These are phyloP conservation scores for Aspergillus funiculosus DNA, from an alignment of 495 filamentous ascomycete genomes.

Conservation along the genomic window DNA sequence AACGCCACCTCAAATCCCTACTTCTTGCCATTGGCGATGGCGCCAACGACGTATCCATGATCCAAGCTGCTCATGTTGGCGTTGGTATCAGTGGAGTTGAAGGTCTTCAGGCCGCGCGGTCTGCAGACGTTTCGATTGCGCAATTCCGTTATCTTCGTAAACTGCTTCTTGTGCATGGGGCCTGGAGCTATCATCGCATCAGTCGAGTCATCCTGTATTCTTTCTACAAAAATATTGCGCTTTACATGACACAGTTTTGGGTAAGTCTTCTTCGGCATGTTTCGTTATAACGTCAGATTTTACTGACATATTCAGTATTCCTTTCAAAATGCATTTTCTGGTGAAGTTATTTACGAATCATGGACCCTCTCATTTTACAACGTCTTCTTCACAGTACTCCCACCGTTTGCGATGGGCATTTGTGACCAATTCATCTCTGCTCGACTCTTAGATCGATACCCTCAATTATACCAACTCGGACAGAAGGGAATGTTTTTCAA, in stretches of 20 bases:
- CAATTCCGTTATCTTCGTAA: constrained; percentile 97
- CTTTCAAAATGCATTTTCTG: constrained; percentile 97
- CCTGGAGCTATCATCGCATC: constrained; percentile 97
- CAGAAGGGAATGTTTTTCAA: constrained; percentile 93
- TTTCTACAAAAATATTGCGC: constrained; percentile 98
- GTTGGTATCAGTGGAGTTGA: constrained; percentile 97
- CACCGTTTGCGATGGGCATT: constrained; percentile 91
- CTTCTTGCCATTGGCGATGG: constrained; percentile 95
- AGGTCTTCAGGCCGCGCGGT: constrained; percentile 96
- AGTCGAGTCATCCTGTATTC: constrained; percentile 96
- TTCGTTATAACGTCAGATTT: background rate
- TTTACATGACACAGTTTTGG: constrained; percentile 99
- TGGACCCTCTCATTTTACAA: constrained; percentile 99
- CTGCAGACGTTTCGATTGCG: constrained; percentile 91
- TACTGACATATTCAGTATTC: constrained; percentile 63
- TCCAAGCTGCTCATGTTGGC: constrained; percentile 97
- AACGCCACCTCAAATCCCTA: constrained; percentile 87
- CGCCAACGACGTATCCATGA: constrained; percentile 99
- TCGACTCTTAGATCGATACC: constrained; percentile 92
- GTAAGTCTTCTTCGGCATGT: constrained; percentile 38
- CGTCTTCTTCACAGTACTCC: constrained; percentile 93
- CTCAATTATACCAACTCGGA: constrained; percentile 88
- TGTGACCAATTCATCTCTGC: constrained; percentile 98
- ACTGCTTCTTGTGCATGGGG: constrained; percentile 88
- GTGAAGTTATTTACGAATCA: constrained; percentile 97